Base-by-base conservation (phyloP, 2,329 filamentous ascomycete genomes). In the Rosellinia necatrix region DNA sequence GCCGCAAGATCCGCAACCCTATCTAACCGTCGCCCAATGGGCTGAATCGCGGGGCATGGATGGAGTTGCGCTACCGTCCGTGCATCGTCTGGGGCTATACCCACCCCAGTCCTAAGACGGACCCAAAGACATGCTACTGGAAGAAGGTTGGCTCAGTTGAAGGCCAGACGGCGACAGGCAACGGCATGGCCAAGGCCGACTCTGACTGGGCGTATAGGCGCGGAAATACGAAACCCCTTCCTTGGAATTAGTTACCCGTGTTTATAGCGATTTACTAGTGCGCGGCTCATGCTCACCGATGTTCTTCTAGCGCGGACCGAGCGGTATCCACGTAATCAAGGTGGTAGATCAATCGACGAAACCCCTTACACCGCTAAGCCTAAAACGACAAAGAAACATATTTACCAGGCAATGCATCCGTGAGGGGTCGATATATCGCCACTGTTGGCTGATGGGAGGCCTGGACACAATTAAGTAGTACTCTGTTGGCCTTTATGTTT, bases 101-200 rank as follows among this genome's bases (percentile, higher is more conserved):
- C 37, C 41, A 47, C 46, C 40, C 56, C 27, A 22, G 50, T 49
- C 24, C 46, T 58, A 30, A 50, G 29, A 30, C 19, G 29, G 40
- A 48, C 52, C 56, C 56, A 40, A 51, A 42, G 41, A 56, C 46
- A 51, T 51, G 56, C 34, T 37, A 56, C 52, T 48, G 41, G 46
- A 49, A 54, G 21, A 46, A 35, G 24, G 38, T 44, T 50, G 30
- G 40, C 19, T 25, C 27, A 9, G 15, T 30, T 34, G 12, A 47
- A 24, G 30, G 17, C n/a, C n/a, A n/a, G 35, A 34, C 22, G 9
- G 12, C 4, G 21, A 35, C 27, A 10, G 6, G 32, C 29, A 34
- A 44, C 37, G 13, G 40, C 10, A 43, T 32, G 30, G 32, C 24
- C 40, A 42, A 52, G 42, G 6, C 10, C 25, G 25, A 7, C 15